Conservation (phyloP, 1,284 basidiomycete species). For the Cryptococcus sp. region DNA sequence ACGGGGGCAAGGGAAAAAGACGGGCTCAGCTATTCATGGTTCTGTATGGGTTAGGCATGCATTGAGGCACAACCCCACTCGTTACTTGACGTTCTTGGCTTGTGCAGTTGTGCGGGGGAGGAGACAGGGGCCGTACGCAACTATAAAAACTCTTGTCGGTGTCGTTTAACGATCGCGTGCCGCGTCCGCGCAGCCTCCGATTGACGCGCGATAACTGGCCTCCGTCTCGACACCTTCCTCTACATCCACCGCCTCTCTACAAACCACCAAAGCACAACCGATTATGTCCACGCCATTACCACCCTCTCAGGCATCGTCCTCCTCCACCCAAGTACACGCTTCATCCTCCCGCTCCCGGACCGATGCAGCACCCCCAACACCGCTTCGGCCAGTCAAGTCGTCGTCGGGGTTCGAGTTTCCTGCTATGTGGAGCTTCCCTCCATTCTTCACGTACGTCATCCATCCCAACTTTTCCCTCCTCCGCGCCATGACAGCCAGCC, state of each 20-base stretch:
- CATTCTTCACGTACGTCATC: constrained; percentile 54
- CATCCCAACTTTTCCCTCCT: not conserved
- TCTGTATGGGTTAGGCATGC: not conserved
- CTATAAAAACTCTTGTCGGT: no score
- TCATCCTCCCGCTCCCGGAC: not conserved
- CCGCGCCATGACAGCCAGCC: not conserved
- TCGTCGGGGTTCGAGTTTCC: constrained; percentile 50
- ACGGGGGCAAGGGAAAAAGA: not conserved
- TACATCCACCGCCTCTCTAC: not conserved
- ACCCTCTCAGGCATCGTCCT: not conserved
- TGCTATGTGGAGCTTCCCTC: constrained; percentile 55
- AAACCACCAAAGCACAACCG: not conserved
- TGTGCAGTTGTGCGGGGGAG: no score
- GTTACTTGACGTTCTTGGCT: not conserved
- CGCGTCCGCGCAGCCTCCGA: not conserved
- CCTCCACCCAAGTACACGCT: not conserved
- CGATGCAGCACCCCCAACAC: constrained; percentile 8
- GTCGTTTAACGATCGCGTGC: not conserved
- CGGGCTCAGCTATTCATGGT: not conserved
- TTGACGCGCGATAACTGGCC: not conserved
- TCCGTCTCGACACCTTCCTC: not conserved
- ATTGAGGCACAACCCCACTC: no score
- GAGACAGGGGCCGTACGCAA: no score
- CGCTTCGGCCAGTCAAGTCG: constrained; percentile 26
- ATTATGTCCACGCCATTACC: not conserved